Evolutionary conservation across 2,329 filamentous ascomycete genomes (phyloP).

Genomic region (Penicillium crustosum): DNA sequence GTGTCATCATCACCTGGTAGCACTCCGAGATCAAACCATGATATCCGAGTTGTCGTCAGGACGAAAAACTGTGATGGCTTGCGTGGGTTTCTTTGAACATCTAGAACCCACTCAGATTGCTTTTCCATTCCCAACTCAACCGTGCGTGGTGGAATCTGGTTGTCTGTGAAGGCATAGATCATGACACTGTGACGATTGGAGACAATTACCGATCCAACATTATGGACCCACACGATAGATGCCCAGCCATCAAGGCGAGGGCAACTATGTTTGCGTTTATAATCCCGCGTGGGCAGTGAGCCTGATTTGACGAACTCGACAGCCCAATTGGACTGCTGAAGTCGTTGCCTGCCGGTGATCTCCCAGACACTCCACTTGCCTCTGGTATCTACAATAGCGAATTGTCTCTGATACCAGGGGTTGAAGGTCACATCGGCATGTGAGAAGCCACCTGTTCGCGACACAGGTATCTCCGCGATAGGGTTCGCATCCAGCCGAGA

Average conservation of each 20-base stretch:
- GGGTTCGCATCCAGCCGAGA: conserved; percentile 51
- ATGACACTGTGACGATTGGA: conserved; percentile 50
- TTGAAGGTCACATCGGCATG: conserved; percentile 61
- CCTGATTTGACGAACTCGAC: conserved; percentile 32
- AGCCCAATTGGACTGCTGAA: conserved; percentile 31
- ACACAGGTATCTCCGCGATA: conserved; percentile 45
- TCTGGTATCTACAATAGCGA: conserved; percentile 55
- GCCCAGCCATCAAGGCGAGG: conserved; percentile 47
- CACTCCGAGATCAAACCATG: conserved; percentile 45
- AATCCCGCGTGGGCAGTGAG: conserved; percentile 29
- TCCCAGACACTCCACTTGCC: conserved; percentile 57
- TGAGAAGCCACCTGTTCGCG: conserved; percentile 46
- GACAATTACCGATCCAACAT: conserved; percentile 48
- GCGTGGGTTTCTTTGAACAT: conserved; percentile 47
- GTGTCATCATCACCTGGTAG: conserved; percentile 18
- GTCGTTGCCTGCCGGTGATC: conserved; percentile 36
- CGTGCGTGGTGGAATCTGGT: conserved; percentile 25
- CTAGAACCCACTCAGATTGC: conserved; percentile 55
- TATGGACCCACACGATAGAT: conserved; percentile 42
- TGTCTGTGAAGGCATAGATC: conserved; percentile 36
- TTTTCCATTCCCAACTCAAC: conserved; percentile 40
- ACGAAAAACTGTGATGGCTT: conserved; percentile 50
- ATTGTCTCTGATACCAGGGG: conserved; percentile 57
- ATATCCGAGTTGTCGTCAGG: conserved; percentile 54
- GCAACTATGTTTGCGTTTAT: conserved; percentile 2